phyloP scores from a whole-genome alignment of 148 eudicot genomes.

The Cornus florida region DNA sequence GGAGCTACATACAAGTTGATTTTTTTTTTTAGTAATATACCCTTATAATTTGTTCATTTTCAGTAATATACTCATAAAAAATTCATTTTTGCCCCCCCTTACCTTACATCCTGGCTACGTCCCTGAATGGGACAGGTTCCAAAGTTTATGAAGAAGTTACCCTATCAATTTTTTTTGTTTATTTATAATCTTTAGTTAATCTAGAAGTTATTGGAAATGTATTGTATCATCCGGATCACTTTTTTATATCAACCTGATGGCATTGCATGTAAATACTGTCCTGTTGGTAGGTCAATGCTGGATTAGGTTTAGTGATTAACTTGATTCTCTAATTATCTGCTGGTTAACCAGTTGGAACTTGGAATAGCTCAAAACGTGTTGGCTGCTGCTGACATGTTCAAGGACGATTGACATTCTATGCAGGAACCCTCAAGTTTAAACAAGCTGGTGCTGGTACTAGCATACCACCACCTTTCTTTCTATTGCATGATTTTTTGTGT shows the following conservation, averaged over 20 bases:
- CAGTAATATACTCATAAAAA: no score
- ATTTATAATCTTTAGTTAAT: neutral
- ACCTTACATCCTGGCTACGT: no score
- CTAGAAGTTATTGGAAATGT: neutral
- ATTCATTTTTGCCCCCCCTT: no score
- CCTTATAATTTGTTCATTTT: no score
- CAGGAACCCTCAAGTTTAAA: neutral
- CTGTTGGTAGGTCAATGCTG: neutral
- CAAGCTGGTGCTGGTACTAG: neutral
- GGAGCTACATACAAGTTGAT: no score
- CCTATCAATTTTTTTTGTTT: neutral
- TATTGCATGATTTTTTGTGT: neutral
- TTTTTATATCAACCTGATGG: neutral
- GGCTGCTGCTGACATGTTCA: neutral
- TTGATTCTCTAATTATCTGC: neutral
- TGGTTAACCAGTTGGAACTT: neutral
- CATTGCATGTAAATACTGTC: neutral
- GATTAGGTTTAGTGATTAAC: neutral
- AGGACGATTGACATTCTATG: neutral
- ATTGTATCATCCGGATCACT: neutral
- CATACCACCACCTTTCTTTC: neutral
- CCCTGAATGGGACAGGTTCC: no score
- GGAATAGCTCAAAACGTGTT: neutral
- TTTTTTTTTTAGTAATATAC: no score
- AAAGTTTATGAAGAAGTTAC: neutral